Conservation (phyloP, 2,329 filamentous ascomycete species). For the Xylaria sp. region DNA sequence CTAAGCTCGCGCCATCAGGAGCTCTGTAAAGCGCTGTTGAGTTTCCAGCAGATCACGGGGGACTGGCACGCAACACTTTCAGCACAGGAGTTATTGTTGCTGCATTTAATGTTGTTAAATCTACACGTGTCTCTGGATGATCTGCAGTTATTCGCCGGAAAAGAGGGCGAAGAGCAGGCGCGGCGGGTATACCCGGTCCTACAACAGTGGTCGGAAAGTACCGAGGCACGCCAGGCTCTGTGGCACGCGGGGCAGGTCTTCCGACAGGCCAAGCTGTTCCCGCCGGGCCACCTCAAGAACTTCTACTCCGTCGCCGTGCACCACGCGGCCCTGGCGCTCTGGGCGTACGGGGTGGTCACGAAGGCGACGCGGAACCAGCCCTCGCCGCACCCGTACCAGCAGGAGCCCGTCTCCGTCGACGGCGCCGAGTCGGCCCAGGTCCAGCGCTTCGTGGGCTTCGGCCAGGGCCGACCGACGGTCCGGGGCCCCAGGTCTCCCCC, state of each 20-base stretch:
- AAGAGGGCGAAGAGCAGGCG: slow-evolving; percentile 68
- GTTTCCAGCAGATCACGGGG: slow-evolving; percentile 47
- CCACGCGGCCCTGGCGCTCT: slow-evolving; percentile 68
- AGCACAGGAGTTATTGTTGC: slow-evolving; percentile 50
- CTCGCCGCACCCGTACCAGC: slow-evolving; percentile 36
- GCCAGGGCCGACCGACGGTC: slow-evolving; percentile 57
- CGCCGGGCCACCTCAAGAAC: slow-evolving; percentile 58
- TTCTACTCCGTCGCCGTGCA: slow-evolving; percentile 72
- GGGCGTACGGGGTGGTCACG: slow-evolving; percentile 67
- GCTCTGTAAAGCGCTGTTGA: slow-evolving; percentile 59
- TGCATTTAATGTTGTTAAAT: slow-evolving; percentile 63
- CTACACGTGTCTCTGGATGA: slow-evolving; percentile 67
- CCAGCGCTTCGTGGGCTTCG: slow-evolving; percentile 59
- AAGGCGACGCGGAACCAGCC: slow-evolving; percentile 43
- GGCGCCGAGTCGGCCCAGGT: slow-evolving; percentile 54
- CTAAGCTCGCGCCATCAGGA: slow-evolving; percentile 63
- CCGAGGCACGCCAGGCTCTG: slow-evolving; percentile 60
- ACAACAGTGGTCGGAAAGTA: slow-evolving; percentile 59
- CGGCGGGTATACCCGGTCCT: slow-evolving; percentile 60
- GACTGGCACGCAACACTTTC: slow-evolving; percentile 48
- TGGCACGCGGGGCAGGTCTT: slow-evolving; percentile 72
- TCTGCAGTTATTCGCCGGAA: slow-evolving; percentile 68
- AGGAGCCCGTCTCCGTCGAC: slow-evolving; percentile 57
- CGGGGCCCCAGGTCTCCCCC: slow-evolving; percentile 38
- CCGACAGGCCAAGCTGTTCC: slow-evolving; percentile 59